phyloP scores from a whole-genome alignment of 305 asterid species.

The Fraxinus nigra region DNA sequence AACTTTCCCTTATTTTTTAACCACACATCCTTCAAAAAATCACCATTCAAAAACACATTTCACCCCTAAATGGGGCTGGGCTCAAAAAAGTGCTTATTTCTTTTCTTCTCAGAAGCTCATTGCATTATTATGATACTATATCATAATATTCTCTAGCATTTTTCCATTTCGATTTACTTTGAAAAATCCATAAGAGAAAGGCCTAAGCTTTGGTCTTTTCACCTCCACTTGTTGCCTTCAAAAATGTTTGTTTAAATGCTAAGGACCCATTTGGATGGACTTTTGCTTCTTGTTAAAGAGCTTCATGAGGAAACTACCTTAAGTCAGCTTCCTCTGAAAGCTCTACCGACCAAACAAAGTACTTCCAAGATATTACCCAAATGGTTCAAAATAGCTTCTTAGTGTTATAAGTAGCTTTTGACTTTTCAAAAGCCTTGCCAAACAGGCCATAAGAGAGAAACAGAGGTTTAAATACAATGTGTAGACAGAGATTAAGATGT shows the following conservation, averaged over 20 bases:
- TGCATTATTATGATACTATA: not conserved
- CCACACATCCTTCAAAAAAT: not conserved
- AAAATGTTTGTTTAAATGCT: not conserved
- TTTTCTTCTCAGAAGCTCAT: not conserved
- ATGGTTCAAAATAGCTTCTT: not conserved
- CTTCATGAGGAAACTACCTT: not conserved
- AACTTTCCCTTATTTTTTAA: not conserved
- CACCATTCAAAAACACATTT: not conserved
- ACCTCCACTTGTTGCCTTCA: not conserved
- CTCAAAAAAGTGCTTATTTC: not conserved
- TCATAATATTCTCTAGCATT: not conserved
- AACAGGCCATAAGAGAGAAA: not conserved
- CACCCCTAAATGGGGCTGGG: not conserved
- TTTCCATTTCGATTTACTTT: not conserved
- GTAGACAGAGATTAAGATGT: not conserved
- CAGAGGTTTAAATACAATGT: not conserved
- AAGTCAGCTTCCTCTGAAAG: not conserved
- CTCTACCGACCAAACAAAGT: not conserved
- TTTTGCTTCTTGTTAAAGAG: not conserved
- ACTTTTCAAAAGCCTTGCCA: not conserved
- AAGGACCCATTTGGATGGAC: not conserved
- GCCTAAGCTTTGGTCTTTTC: not conserved
- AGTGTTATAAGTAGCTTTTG: not conserved
- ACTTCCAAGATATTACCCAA: not conserved
- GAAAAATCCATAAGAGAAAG: not conserved